Percentiles rank a stretch among this genome's conserved stretches.
These are phyloP conservation scores for Entomortierella chlamydospora DNA, from an alignment of 192 early-diverging fungal genomes.

Conservation along the genomic window DNA sequence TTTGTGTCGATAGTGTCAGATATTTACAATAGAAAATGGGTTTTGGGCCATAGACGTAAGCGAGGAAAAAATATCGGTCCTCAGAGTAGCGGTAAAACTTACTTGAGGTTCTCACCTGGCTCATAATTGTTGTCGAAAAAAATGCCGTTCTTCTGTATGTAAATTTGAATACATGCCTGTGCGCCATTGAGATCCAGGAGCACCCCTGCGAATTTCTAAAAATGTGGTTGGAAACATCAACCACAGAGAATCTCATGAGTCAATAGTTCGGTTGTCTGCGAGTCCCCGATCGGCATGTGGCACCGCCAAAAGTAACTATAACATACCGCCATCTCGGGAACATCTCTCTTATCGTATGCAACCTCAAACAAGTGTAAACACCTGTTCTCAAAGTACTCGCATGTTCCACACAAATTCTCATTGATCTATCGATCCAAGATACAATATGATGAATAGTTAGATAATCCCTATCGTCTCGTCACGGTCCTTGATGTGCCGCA, in stretches of 20 bases:
- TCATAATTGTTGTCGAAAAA: conserved; percentile 83
- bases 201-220: conserved; percentile 70
- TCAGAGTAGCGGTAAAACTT: not conserved
- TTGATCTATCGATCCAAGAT: conserved; percentile 56
- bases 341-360: conserved; percentile 75
- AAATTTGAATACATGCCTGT: conserved; percentile 74
- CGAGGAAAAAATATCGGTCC: not conserved
- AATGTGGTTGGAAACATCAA: not conserved
- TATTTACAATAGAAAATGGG: too few relatives aligned
- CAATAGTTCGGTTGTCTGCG: too few relatives aligned
- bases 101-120: conserved; percentile 67
- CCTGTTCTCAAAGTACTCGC: conserved; percentile 84
- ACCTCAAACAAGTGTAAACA: conserved; percentile 80
- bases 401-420: conserved; percentile 68
- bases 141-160: conserved; percentile 87
- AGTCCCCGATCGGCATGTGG: too few relatives aligned
- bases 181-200: conserved; percentile 82
- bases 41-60: too few relatives aligned
- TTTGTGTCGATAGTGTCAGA: too few relatives aligned
- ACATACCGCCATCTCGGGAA: conserved; percentile 71
- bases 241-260: too few relatives aligned
- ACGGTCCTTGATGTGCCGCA: not conserved
- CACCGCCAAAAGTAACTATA: too few relatives aligned
- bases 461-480: not conserved
- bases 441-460: not conserved